A percentile compares a stretch with the other conserved stretches of the same genome.
These are phyloP conservation scores for Cryptococcus wingfieldii DNA, from an alignment of 1,284 basidiomycete genomes.

Conservation along the genomic window DNA sequence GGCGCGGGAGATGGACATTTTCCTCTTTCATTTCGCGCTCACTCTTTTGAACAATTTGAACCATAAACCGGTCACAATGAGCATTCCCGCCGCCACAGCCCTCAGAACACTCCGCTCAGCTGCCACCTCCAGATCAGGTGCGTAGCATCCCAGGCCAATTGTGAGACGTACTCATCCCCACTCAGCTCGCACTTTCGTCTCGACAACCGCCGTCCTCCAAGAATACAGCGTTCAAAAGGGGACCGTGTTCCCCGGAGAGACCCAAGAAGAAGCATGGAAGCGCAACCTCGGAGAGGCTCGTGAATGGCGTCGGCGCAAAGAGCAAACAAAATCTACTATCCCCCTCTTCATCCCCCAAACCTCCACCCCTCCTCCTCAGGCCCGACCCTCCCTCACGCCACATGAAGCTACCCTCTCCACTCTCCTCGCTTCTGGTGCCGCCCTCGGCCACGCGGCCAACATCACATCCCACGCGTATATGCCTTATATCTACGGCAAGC, in stretches of 20 bases:
- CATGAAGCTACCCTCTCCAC: constrained; percentile 64
- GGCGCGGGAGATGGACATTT: no score
- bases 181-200: constrained; percentile 7
- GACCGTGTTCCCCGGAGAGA: constrained; percentile 20
- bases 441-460: constrained; percentile 81
- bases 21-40: no score
- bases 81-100: background rate
- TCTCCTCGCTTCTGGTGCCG: constrained; percentile 86
- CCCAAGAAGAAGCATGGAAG: constrained; percentile 36
- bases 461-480: constrained; percentile 82
- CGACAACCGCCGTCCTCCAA: background rate
- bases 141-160: background rate
- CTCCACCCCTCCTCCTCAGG: constrained; percentile 13
- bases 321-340: constrained; percentile 7
- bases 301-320: constrained; percentile 34
- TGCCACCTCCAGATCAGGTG: background rate
- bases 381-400: constrained; percentile 13
- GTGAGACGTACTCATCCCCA: background rate
- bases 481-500: constrained; percentile 90
- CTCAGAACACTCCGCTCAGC: background rate
- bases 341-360: constrained; percentile 25
- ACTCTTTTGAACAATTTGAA: no score
- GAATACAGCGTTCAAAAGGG: constrained; percentile 6
- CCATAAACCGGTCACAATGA: background rate
- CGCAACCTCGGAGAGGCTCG: constrained; percentile 39